Conservation (phyloP, 371 early-diverging fungal genomes). For the Mortierella sp. region DNA sequence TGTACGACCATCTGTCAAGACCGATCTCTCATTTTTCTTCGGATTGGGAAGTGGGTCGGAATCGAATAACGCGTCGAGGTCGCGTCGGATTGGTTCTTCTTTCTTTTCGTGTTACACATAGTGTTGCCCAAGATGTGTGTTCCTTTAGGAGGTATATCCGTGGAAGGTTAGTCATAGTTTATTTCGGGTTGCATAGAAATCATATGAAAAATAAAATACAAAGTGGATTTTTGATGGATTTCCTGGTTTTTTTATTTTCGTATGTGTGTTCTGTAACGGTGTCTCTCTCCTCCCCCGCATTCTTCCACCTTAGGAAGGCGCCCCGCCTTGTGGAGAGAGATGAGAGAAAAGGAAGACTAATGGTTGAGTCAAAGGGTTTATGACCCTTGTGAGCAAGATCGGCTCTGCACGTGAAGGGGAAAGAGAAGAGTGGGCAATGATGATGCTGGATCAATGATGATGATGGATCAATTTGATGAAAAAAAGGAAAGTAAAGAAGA, state of each 20-base stretch:
- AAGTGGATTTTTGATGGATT: too few species aligned
- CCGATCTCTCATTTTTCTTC: too few species aligned
- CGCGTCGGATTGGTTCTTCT: conserved; percentile 1
- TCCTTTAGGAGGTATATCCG: conserved; percentile 4
- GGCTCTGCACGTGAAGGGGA: too few species aligned
- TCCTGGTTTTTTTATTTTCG: not conserved
- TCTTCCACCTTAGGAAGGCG: conserved; percentile 24
- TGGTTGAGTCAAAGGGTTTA: not conserved
- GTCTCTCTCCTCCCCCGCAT: conserved; percentile 15
- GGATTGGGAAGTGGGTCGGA: too few species aligned
- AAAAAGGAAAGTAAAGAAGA: too few species aligned
- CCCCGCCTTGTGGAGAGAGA: conserved; percentile 11
- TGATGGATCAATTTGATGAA: too few species aligned
- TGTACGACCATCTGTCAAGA: too few species aligned
- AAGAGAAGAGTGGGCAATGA: too few species aligned
- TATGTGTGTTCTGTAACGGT: not conserved
- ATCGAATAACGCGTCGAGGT: conserved; percentile 5
- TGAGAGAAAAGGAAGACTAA: not conserved
- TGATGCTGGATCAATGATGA: too few species aligned
- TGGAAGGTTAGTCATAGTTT: conserved; percentile 9
- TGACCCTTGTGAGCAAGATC: not conserved
- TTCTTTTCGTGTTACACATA: not conserved
- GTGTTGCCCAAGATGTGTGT: not conserved
- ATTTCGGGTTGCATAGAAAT: conserved; percentile 2
- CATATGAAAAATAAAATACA: conserved; percentile 9